Evolutionary conservation across 106 monocot species (phyloP).

Genomic region (Acanthochlamys bracteata): DNA sequence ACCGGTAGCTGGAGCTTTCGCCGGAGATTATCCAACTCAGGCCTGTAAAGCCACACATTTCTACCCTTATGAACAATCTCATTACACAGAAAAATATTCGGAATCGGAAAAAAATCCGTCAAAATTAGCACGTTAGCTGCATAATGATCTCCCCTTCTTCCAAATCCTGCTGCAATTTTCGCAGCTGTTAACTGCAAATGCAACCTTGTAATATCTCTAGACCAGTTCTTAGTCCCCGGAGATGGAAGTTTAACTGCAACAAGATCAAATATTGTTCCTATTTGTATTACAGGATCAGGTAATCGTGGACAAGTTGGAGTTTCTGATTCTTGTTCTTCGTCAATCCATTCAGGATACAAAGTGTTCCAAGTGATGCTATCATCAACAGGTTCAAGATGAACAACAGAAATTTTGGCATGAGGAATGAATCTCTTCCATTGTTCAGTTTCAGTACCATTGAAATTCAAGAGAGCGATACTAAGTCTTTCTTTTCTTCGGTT

Average conservation of each 20-base stretch:
- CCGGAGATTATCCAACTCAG: constrained; percentile 25
- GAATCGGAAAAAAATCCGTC: constrained; percentile 63
- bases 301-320: constrained; percentile 46
- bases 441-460: constrained; percentile 39
- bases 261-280: constrained; percentile 26
- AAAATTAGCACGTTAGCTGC: constrained; percentile 47
- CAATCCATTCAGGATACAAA: constrained; percentile 79
- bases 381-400: constrained; percentile 26
- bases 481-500: constrained; percentile 4
- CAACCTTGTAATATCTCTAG: constrained; percentile 57
- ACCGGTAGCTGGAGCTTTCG: constrained; percentile 50
- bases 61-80: constrained; percentile 39
- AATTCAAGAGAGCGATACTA: constrained; percentile 44
- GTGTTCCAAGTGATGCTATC: constrained; percentile 38
- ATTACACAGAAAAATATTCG: constrained; percentile 65
- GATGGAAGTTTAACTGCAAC: constrained; percentile 82
- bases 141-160: constrained; percentile 5
- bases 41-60: constrained; percentile 59
- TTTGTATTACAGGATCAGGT: constrained; percentile 36
- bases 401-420: constrained; percentile 11
- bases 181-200: constrained; percentile 72
- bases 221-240: constrained; percentile 30
- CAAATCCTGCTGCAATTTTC: constrained; percentile 33
- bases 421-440: constrained; percentile 39
- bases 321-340: constrained; percentile 65